Evolutionary conservation across 2,329 filamentous ascomycete genomes (phyloP).

Genomic region (Cyphellophora attinorum): DNA sequence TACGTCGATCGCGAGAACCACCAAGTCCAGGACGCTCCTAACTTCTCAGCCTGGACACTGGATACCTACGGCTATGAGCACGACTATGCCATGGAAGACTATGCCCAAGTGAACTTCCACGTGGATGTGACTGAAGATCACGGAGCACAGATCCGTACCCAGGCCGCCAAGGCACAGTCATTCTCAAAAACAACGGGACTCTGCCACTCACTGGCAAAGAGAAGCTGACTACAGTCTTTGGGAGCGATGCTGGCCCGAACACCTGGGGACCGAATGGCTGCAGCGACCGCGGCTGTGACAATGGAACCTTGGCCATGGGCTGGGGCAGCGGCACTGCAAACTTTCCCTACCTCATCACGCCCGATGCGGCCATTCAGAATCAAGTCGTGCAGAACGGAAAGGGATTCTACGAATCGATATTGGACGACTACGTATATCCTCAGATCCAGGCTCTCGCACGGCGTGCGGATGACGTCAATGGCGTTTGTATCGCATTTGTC

Average conservation of each 20-base stretch:
- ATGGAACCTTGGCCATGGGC: slow-evolving; percentile 62
- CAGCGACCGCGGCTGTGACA: slow-evolving; percentile 56
- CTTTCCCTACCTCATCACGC: slow-evolving; percentile 62
- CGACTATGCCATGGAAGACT: slow-evolving; percentile 44
- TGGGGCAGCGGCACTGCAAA: slow-evolving; percentile 70
- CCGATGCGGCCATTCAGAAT: too few species aligned
- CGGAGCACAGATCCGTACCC: too few species aligned
- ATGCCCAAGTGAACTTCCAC: slow-evolving; percentile 6
- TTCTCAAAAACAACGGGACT: slow-evolving; percentile 42
- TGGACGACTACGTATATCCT: too few species aligned
- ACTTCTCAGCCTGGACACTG: slow-evolving; percentile 39
- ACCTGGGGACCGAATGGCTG: slow-evolving; percentile 40
- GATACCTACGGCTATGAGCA: slow-evolving; percentile 47
- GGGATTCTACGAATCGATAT: too few species aligned
- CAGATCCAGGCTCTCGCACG: too few species aligned
- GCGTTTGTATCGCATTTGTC: slow-evolving; percentile 48
- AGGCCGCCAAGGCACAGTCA: slow-evolving; percentile 48
- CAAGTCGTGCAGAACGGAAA: too few species aligned
- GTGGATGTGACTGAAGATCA: slow-evolving; percentile 40
- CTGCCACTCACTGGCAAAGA: slow-evolving; percentile 39
- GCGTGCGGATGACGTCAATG: slow-evolving; percentile 22
- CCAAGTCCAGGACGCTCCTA: slow-evolving; percentile 24
- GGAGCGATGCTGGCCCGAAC: slow-evolving; percentile 32
- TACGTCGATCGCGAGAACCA: slow-evolving; percentile 31
- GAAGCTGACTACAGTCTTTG: slow-evolving; percentile 38